phyloP scores from a whole-genome alignment of 768 basidiomycete genomes.

The Rhodotorula babjevae region DNA sequence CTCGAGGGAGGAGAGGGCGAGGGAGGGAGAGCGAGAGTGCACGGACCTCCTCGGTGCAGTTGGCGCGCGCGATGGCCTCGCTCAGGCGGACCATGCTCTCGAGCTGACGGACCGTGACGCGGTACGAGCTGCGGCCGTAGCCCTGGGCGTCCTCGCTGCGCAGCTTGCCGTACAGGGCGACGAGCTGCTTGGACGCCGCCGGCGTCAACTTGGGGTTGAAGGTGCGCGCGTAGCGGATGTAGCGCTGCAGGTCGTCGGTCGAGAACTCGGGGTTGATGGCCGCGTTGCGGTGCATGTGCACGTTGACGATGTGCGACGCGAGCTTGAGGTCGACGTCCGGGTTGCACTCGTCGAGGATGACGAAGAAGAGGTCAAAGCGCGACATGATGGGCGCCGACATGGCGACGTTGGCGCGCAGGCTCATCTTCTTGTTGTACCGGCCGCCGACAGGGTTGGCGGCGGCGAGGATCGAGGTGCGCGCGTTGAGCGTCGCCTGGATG shows the following conservation, averaged over 20 bases:
- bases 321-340: slow-evolving; percentile 86
- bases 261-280: slow-evolving; percentile 96
- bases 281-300: slow-evolving; percentile 89
- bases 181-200: slow-evolving; percentile 84
- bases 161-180: slow-evolving; percentile 88
- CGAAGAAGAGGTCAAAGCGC: slow-evolving; percentile 95
- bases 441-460: slow-evolving; percentile 98
- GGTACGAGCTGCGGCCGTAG: slow-evolving; percentile 81
- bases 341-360: slow-evolving; percentile 94
- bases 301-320: slow-evolving; percentile 94
- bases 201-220: slow-evolving; percentile 97
- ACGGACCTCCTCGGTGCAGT: slow-evolving; percentile 81
- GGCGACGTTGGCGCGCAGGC: slow-evolving; percentile 81
- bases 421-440: slow-evolving; percentile 90
- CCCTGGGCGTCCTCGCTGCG: slow-evolving; percentile 89
- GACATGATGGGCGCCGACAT: slow-evolving; percentile 99
- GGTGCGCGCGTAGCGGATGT: slow-evolving; percentile 93
- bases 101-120: slow-evolving; percentile 94
- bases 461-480: slow-evolving; percentile 92
- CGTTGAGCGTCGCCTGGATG: slow-evolving; percentile 96
- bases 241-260: slow-evolving; percentile 90
- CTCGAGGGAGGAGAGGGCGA: not conserved
- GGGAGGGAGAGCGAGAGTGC: not conserved
- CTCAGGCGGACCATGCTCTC: slow-evolving; percentile 97
- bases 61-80: slow-evolving; percentile 94